These are phyloP conservation scores for Magnolia officinalis DNA, from an alignment of 164 flowering plant species.

Conservation along the genomic window DNA sequence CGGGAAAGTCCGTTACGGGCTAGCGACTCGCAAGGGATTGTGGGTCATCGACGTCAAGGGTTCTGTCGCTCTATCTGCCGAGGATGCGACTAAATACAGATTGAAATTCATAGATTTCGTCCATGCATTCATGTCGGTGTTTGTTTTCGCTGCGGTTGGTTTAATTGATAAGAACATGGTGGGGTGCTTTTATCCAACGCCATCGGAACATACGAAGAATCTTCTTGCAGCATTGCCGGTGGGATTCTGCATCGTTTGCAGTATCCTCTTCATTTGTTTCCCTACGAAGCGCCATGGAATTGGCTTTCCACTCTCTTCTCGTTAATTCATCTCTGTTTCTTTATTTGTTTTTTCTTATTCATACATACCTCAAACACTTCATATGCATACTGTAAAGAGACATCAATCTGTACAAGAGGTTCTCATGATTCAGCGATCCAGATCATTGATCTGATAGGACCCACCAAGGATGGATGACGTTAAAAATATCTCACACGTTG, in stretches of 20 bases:
- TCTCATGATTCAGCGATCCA: no score
- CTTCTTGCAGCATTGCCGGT: conserved; percentile 46
- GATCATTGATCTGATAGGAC: no score
- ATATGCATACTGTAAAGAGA: no score
- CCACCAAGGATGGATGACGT: no score
- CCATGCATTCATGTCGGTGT: conserved; percentile 49
- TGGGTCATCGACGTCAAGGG: conserved; percentile 53
- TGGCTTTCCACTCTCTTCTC: conserved; percentile 27
- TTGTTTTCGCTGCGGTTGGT: conserved; percentile 61
- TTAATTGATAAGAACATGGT: conserved; percentile 60
- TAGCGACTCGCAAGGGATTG: conserved; percentile 52
- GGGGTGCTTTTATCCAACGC: conserved; percentile 52
- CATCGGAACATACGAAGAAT: conserved; percentile 41
- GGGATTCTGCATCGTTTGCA: conserved; percentile 24
- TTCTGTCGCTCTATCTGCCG: conserved; percentile 15
- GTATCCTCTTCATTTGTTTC: conserved; percentile 23
- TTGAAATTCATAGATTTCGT: conserved; percentile 47
- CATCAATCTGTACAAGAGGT: no score
- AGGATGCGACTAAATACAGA: conserved; percentile 32
- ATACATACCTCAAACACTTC: no score
- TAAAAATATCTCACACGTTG: no score
- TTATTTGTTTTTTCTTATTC: no score
- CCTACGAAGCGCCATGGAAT: conserved; percentile 33
- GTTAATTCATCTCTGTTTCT: not conserved
- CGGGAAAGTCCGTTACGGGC: conserved; percentile 57